These are phyloP conservation scores for Leccinellum luteum DNA, from an alignment of 768 basidiomycete species.

Conservation along the genomic window DNA sequence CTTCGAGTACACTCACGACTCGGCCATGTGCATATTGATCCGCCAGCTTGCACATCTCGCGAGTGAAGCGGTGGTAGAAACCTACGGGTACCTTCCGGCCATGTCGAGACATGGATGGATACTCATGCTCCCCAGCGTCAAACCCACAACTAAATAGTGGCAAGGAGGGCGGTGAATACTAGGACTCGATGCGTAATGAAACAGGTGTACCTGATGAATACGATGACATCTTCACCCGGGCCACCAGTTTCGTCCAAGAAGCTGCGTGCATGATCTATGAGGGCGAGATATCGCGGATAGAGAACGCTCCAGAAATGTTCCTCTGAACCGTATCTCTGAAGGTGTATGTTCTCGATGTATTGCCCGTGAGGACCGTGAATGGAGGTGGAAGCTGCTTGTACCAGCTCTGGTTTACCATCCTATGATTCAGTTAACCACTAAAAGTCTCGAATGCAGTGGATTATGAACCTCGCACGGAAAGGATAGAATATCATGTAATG, in stretches of 20 bases:
- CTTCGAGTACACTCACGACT: conserved; percentile 88
- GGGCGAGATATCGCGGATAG: conserved; percentile 58
- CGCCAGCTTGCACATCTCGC: conserved; percentile 65
- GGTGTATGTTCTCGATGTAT: conserved; percentile 30
- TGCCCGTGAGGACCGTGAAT: conserved; percentile 18
- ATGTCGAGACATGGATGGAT: conserved; percentile 88
- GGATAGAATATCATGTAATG: conserved; percentile 90
- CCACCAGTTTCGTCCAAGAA: conserved; percentile 71
- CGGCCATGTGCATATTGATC: conserved; percentile 63
- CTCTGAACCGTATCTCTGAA: conserved; percentile 15
- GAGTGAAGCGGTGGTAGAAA: conserved; percentile 83
- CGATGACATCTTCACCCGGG: conserved; percentile 63
- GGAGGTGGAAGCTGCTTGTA: conserved; percentile 76
- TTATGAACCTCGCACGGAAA: conserved; percentile 82
- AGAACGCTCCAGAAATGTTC: conserved; percentile 36
- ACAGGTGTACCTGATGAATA: conserved; percentile 78
- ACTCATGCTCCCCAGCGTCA: conserved; percentile 93
- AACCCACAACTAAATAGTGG: conserved; percentile 71
- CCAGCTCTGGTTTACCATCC: conserved; percentile 76
- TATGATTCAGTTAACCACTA: conserved; percentile 28
- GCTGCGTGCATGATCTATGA: conserved; percentile 65
- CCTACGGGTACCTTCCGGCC: conserved; percentile 82
- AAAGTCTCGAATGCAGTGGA: not conserved
- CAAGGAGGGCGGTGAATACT: not conserved
- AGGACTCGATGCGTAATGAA: too few species aligned